A percentile compares a stretch with the other conserved stretches of the same genome.
Conservation (phyloP, 768 basidiomycete genomes). For the Myochromella boudieri region DNA sequence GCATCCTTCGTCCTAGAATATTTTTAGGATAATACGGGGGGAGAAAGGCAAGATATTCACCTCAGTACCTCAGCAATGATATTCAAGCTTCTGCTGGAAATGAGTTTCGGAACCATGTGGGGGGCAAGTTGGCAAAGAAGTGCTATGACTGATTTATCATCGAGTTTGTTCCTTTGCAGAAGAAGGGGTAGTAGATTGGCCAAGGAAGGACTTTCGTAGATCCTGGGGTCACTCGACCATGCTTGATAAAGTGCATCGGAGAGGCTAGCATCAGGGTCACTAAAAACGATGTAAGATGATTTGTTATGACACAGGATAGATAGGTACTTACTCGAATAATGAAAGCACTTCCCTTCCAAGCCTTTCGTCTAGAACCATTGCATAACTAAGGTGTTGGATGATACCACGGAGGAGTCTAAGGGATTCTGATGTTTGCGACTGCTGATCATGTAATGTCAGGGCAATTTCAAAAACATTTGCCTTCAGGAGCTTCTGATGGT, state of each 20-base stretch:
- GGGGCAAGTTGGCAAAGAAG: slow-evolving; percentile 17
- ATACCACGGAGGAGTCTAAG: slow-evolving; percentile 16
- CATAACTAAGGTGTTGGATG: slow-evolving; percentile 14
- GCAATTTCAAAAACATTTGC: slow-evolving; percentile 15
- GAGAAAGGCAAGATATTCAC: slow-evolving; percentile 4
- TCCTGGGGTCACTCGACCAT: slow-evolving; percentile 10
- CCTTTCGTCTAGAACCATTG: slow-evolving; percentile 12
- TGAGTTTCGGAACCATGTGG: slow-evolving; percentile 13
- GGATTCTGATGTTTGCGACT: slow-evolving; percentile 10
- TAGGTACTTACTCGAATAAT: slow-evolving; percentile 17
- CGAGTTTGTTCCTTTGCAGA: slow-evolving; percentile 8
- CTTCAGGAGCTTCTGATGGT: slow-evolving; percentile 15
- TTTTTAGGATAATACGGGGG: background rate
- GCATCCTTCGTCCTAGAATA: slow-evolving; percentile 6
- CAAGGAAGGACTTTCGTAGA: slow-evolving; percentile 5
- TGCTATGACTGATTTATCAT: slow-evolving; percentile 11
- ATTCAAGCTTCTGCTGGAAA: slow-evolving; percentile 5
- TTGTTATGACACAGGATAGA: background rate
- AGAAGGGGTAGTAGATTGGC: slow-evolving; percentile 16
- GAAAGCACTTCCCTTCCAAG: slow-evolving; percentile 11
- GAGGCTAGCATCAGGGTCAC: slow-evolving; percentile 17
- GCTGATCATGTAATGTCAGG: slow-evolving; percentile 6
- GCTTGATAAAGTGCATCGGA: slow-evolving; percentile 15
- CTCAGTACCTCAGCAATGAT: slow-evolving; percentile 14
- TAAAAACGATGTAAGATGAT: background rate